Evolutionary conservation across 2,329 filamentous ascomycete genomes (phyloP).

Genomic region (Aschersonia sp.): DNA sequence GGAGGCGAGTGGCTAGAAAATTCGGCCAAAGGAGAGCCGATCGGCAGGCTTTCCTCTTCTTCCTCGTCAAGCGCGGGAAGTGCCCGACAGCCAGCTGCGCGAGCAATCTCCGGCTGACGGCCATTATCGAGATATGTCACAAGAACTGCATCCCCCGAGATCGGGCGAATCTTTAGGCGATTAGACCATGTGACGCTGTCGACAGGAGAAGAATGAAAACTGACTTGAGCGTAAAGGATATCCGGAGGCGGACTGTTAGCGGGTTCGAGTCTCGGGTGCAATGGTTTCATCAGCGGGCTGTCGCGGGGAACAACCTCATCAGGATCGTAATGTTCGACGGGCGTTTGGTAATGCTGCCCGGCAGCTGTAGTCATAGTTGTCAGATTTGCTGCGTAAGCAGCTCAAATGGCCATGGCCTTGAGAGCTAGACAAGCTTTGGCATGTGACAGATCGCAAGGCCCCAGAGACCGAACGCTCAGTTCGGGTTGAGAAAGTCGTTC

Average conservation of each 20-base stretch:
- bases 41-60: constrained; percentile 22
- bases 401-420: constrained; percentile 20
- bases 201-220: constrained; percentile 14
- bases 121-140: constrained; percentile 49
- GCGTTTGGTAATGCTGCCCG: constrained; percentile 17
- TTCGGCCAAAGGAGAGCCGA: neutral
- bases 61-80: constrained; percentile 32
- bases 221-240: constrained; percentile 22
- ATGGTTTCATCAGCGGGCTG: constrained; percentile 24
- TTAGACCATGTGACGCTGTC: constrained; percentile 32
- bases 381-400: constrained; percentile 11
- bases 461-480: neutral
- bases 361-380: constrained; percentile 26
- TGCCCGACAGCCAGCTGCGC: constrained; percentile 35
- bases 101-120: constrained; percentile 50
- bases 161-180: constrained; percentile 38
- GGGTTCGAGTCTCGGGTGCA: constrained; percentile 17
- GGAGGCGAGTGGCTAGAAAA: neutral
- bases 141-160: constrained; percentile 52
- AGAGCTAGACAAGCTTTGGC: constrained; percentile 2
- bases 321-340: constrained; percentile 25
- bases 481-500: neutral
- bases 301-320: constrained; percentile 26
- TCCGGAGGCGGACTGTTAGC: constrained; percentile 18
- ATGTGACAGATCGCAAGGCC: constrained; percentile 2